Evolutionary conservation across 1,284 basidiomycete genomes (phyloP).

Genomic region (Cyathus olla): DNA sequence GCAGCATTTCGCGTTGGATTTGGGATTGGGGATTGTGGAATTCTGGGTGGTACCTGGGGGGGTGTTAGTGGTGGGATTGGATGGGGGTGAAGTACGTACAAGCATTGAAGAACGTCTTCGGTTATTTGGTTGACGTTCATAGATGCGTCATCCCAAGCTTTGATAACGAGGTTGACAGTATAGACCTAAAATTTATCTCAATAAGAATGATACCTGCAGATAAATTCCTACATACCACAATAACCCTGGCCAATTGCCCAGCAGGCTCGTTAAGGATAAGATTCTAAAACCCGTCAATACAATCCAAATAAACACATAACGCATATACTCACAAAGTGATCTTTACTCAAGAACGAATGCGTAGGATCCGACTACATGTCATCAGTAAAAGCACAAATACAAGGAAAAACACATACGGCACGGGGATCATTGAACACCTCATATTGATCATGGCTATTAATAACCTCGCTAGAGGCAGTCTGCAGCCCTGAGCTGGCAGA

Average conservation of each 20-base stretch:
- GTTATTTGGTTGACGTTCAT: constrained; percentile 69
- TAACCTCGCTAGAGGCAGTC: constrained; percentile 79
- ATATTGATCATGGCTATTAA: constrained; percentile 85
- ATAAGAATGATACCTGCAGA: background rate
- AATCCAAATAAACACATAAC: background rate
- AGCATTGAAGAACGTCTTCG: constrained; percentile 79
- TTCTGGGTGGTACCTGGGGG: constrained; percentile 85
- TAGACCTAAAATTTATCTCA: constrained; percentile 52
- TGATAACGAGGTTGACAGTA: constrained; percentile 73
- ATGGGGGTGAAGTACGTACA: constrained; percentile 56
- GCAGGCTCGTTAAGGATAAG: constrained; percentile 86
- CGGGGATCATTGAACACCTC: constrained; percentile 85
- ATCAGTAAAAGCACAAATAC: background rate
- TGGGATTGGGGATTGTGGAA: constrained; percentile 78
- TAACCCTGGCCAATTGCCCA: constrained; percentile 77
- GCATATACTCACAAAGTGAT: constrained; percentile 74
- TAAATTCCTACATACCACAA: constrained; percentile 63
- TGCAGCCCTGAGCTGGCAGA: constrained; percentile 72
- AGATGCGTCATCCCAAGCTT: constrained; percentile 86
- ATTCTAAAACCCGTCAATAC: constrained; percentile 52
- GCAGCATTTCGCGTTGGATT: constrained; percentile 86
- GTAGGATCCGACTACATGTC: constrained; percentile 80
- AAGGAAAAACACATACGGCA: constrained; percentile 59
- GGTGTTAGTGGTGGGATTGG: background rate
- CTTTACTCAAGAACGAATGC: constrained; percentile 86